Evolutionary conservation across 2,329 filamentous ascomycete species (phyloP), one percentile per base, ranked within the genome.

Genomic region (Aquanectria penicillioides): DNA sequence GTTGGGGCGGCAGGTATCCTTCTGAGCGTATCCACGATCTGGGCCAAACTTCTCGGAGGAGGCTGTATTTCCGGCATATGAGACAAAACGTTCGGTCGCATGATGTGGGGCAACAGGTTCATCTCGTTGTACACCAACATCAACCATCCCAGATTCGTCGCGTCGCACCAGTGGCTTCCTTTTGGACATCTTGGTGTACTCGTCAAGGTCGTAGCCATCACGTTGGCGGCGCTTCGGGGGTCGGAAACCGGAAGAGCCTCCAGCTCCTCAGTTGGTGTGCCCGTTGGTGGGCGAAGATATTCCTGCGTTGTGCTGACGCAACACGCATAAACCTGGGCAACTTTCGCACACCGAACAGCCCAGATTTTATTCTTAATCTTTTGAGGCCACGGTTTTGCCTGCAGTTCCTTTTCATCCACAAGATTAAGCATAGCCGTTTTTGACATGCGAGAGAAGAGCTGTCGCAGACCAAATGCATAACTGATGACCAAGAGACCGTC

Each of bases 121-220:
- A 84, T 71, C 61, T 84, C 80, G 47, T 80, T 79, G 50, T 80
- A 81, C 0, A 79, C 71, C n/a, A 83, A 73, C 78, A 85, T 82
- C 28, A 84, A 65, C 81, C 82, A 86, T 3, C 83, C 83, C 0
- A 86, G 73, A 50, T 83, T 84, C 0, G 78, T 77, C 0, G 82
- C 81, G 60, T 86, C 83, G 52, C 83, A 86, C 65, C 74, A 72
- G 51, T 80, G 81, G 51, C 77, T 81, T 1, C 81, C 80, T 55
- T 76, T 81, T 13, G 81, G 81, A 54, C 83, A 86, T 28, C 83
- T 76, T 3, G 81, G 75, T 1, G 68, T 73, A 26, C 73, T 77
- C 2, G 75, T 78, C 4, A 81, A 62, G 13, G 65, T 51, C 15
- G 63, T 61, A 5, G 64, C 62, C 8, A 66, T 63, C 2, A 65